Percentiles rank a stretch among this genome's conserved stretches.
phyloP scores from a whole-genome alignment of 2,329 filamentous ascomycete genomes.

The Trichoderma brevicompactum region DNA sequence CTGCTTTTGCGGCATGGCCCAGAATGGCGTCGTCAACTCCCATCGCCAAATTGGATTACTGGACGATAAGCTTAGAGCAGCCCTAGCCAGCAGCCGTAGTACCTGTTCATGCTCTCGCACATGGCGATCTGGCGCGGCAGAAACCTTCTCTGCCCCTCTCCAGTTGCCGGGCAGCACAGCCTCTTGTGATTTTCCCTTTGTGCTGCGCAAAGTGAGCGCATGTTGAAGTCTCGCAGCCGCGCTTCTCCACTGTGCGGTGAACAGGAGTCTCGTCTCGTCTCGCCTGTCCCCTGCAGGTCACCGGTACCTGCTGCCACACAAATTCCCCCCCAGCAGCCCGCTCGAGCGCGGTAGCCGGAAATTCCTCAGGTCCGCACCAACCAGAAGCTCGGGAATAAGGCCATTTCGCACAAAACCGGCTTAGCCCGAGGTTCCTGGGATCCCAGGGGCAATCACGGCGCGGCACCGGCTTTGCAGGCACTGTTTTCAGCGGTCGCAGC shows the following conservation, averaged over 20 bases:
- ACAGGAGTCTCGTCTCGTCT: constrained; percentile 6
- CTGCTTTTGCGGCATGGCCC: no score
- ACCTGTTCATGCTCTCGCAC: neutral
- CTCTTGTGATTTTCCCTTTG: neutral
- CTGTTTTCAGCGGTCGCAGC: neutral
- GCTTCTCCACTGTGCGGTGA: constrained; percentile 27
- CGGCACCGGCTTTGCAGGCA: neutral
- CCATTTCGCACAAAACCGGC: constrained; percentile 13
- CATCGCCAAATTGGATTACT: no score
- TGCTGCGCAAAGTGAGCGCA: constrained; percentile 8
- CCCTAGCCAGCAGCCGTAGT: no score
- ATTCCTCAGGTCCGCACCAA: constrained; percentile 26
- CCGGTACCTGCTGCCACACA: constrained; percentile 24
- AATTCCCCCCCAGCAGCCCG: constrained; percentile 7
- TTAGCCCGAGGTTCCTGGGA: constrained; percentile 8
- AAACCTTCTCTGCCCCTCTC: no score
- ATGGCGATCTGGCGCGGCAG: neutral
- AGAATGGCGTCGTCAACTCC: no score
- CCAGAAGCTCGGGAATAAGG: neutral
- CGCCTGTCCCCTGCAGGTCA: constrained; percentile 23
- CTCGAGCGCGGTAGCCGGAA: constrained; percentile 26
- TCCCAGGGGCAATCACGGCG: constrained; percentile 9
- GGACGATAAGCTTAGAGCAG: no score
- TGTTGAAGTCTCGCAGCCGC: constrained; percentile 19
- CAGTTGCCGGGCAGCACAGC: neutral